Base-by-base conservation (phyloP, 768 basidiomycete genomes). In the Royoungia palumana region DNA sequence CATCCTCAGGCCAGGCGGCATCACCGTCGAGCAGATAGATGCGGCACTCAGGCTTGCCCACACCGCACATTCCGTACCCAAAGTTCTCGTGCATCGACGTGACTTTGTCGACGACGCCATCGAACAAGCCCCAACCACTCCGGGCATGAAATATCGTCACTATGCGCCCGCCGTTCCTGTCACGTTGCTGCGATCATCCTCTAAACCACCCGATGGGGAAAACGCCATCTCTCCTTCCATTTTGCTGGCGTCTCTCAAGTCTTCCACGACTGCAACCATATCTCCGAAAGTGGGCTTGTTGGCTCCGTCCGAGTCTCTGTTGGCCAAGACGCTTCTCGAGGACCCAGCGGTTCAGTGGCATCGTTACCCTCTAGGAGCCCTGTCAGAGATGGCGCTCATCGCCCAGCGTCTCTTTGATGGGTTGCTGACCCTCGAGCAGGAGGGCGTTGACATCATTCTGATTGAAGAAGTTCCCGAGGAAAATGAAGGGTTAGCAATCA, bases 61-160 rank as follows among this genome's bases (percentile, higher is more conserved):
- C 57, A 53, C 68, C 38, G 49, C 64, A 38, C 65, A 66, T 25
- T 54, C 58, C 11, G 61, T 72, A n/a, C 83, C 85, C 3, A 71
- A 69, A 14, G 85, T 92, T 24, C 73, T 93, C 46, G 89, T 93
- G 12, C 87, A 92, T 63, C 75, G 78, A 44, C 80, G 89, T 12
- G 90, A 95, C 65, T 94, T 84, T 61, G 57, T 70, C 27, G 88
- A 89, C 59, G 73, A 79, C 34, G 67, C 66, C n/a, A 72, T 88
- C 49, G 89, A 92, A 64, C 73, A 75, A 34, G 79, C 83, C 0
- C 96, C 96, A 9, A 93, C 92, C 8, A 98, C 96, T 0, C 96
- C 96, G 2, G 96, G 96, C 27, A 96, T 97, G 94, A 99, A 99
- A 70, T 99, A 99, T 67, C 81, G 87, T 43, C 96, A 99, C 70